Conservation (phyloP, 306 rosid species). For the Cicer bijugum region DNA sequence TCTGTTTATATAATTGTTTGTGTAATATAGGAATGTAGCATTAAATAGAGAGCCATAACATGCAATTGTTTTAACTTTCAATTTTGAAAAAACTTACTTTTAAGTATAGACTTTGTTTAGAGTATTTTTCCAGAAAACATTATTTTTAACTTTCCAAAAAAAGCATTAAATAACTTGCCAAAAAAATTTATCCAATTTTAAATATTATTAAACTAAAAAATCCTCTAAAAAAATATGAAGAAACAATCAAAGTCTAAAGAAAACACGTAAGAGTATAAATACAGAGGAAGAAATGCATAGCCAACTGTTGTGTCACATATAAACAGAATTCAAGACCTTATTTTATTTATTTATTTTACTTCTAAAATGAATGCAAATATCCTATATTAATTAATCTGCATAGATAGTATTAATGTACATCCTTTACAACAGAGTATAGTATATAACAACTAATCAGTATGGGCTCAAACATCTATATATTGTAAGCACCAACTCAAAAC, state of each 20-base stretch:
- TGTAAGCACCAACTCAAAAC: constrained; percentile 9
- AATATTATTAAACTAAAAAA: neutral
- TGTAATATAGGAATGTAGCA: too few relatives aligned
- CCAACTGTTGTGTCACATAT: too few relatives aligned
- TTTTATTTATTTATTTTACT: neutral
- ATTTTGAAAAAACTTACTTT: neutral
- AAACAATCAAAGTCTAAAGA: neutral
- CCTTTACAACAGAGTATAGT: neutral
- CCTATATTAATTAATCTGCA: constrained; percentile 9
- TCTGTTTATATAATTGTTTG: too few relatives aligned
- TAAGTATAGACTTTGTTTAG: neutral
- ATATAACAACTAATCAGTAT: neutral
- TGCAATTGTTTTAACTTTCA: neutral
- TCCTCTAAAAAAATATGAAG: neutral
- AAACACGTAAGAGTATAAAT: neutral
- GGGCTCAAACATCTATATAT: constrained; percentile 20
- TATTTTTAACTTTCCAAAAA: neutral
- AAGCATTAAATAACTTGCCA: neutral
- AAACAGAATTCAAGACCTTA: neutral
- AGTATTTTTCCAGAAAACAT: neutral
- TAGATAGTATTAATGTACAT: neutral
- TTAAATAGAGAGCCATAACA: constrained; percentile 4
- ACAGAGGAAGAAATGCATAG: too few relatives aligned
- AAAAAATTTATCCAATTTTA: too few relatives aligned
- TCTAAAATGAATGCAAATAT: neutral